These are phyloP conservation scores for Pholiota adiposa DNA, from an alignment of 1,284 basidiomycete genomes.

Conservation along the genomic window DNA sequence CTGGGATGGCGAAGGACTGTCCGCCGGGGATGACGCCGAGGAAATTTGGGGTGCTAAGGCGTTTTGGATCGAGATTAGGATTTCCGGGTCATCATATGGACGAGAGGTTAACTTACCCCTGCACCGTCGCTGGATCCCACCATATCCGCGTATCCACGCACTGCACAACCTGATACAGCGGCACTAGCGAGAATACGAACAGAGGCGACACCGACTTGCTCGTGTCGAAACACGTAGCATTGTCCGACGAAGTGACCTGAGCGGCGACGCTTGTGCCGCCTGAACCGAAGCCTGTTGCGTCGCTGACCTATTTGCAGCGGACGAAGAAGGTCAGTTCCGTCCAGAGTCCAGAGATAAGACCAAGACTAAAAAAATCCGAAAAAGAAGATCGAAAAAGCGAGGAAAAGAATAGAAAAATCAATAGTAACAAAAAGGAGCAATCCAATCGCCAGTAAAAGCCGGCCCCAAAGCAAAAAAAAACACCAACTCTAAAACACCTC, in stretches of 20 bases:
- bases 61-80: too few relatives aligned
- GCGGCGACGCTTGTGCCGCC: conserved; percentile 75
- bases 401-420: conserved; percentile 4
- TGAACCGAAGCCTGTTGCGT: conserved; percentile 67
- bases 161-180: conserved; percentile 63
- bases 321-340: too few relatives aligned
- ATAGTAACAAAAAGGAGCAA: neutral
- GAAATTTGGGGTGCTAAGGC: conserved; percentile 64
- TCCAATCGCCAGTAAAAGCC: too few relatives aligned
- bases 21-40: conserved; percentile 80
- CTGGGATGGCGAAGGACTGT: conserved; percentile 67
- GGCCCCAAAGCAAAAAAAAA: neutral
- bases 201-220: conserved; percentile 48
- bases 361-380: neutral
- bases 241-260: conserved; percentile 52
- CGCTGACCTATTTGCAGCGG: conserved; percentile 70
- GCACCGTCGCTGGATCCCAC: conserved; percentile 55
- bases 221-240: conserved; percentile 65
- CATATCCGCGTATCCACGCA: conserved; percentile 63
- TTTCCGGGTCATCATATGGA: too few relatives aligned
- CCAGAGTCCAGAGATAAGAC: conserved; percentile 1
- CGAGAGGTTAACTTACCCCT: conserved; percentile 51
- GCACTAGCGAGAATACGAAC: conserved; percentile 66
- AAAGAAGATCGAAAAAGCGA: conserved; percentile 11
- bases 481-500: too few relatives aligned